Percentiles rank a stretch among this genome's conserved stretches.
phyloP scores from a whole-genome alignment of 495 filamentous ascomycete genomes.

The Pyrenula aspistea region DNA sequence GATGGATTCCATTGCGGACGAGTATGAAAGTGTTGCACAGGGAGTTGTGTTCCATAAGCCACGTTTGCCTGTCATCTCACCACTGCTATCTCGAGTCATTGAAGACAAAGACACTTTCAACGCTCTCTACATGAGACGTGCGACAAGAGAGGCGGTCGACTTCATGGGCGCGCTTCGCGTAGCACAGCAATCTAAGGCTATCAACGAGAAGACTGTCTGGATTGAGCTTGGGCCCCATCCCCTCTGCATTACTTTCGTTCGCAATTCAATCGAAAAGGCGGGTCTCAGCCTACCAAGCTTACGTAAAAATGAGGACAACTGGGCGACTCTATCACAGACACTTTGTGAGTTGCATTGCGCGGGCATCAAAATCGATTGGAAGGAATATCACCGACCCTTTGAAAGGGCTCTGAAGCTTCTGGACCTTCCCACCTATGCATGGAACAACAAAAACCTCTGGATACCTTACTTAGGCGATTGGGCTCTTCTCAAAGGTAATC shows the following conservation, averaged over 20 bases:
- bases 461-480: constrained; percentile 25
- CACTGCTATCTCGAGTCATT: constrained; percentile 13
- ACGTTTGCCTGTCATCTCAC: constrained; percentile 19
- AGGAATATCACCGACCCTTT: constrained; percentile 54
- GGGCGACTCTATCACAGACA: constrained; percentile 39
- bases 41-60: constrained; percentile 21
- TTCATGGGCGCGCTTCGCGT: constrained; percentile 16
- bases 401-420: constrained; percentile 36
- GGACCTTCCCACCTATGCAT: constrained; percentile 52
- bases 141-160: constrained; percentile 19
- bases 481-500: constrained; percentile 20
- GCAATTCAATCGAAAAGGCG: constrained; percentile 7
- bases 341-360: constrained; percentile 41
- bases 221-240: constrained; percentile 33
- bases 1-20: constrained; percentile 35
- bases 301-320: constrained; percentile 28
- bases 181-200: constrained; percentile 6
- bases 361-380: constrained; percentile 52
- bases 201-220: constrained; percentile 12
- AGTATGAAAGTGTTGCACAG: constrained; percentile 24
- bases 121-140: constrained; percentile 16
- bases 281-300: constrained; percentile 31
- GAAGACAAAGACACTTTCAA: constrained; percentile 12
- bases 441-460: constrained; percentile 29
- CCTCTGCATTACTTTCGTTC: constrained; percentile 15